Base-by-base conservation (phyloP, 1,139 yeast species). In the Saccharomyces hybrid region DNA sequence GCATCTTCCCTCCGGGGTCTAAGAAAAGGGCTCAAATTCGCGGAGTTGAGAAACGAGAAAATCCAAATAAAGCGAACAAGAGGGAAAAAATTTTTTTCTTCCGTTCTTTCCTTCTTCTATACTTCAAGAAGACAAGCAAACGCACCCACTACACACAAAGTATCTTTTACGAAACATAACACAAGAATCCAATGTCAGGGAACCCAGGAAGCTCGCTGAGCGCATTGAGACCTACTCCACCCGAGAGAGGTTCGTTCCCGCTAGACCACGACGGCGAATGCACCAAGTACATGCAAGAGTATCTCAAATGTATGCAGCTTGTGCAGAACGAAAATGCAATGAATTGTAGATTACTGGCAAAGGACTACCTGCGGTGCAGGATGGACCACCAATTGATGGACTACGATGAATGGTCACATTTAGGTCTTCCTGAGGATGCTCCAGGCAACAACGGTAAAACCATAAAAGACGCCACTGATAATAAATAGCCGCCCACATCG, bases 221-320 rank as follows among this genome's bases (percentile, higher is more conserved):
- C 59, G 72, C 81, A 41, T 76, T 86, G 79, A 78, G 88, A 20
- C 96, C 97, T 13, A 85, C 93, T 0, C 96, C 99, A 28, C 99
- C 99, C 3, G 96, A 91, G 63, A 76, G 96, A 63, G 99, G 99
- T 0, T 88, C 97, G 0, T 93, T 93, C 70, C 99, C 98, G 0
- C 75, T 93, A 52, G 99, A 93, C 65, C 99, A 93, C 67, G 88
- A 83, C 58, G 88, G 84, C 28, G 98, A 93, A 63, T 93, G 98
- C 67, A 81, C 83, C 16, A 76, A 76, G 26, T 80, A 82, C 58
- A 93, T 90, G 95, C 70, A 76, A 53, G 81, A 80, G 57, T 93
- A 93, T 67, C 74, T 93, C 59, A 74, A 82, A 53, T 93, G 99
- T 71, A 74, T 93, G 73, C 85, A 85, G 65, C 75, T 83, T 48